phyloP scores from a whole-genome alignment of 345 rosid species.

The Sapria himalayana region DNA sequence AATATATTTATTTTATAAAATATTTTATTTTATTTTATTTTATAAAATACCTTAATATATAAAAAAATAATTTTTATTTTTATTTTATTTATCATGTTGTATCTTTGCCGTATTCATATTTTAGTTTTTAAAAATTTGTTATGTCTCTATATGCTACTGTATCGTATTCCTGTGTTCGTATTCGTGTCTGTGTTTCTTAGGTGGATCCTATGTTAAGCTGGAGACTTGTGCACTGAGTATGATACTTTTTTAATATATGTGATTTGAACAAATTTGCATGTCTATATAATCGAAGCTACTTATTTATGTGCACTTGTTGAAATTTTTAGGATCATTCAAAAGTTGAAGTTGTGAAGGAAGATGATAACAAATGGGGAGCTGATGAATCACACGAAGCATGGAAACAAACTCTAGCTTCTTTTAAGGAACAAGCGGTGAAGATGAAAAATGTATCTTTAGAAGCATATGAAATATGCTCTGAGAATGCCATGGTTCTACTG shows the following conservation, averaged over 20 bases:
- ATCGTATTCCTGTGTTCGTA: not conserved
- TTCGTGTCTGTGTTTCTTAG: not conserved
- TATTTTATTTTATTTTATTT: too few relatives aligned
- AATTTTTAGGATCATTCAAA: constrained; percentile 26
- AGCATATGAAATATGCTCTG: constrained; percentile 45
- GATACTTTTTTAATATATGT: too few relatives aligned
- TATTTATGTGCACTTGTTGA: too few relatives aligned
- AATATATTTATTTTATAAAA: too few relatives aligned
- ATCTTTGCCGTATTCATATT: too few relatives aligned
- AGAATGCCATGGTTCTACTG: constrained; percentile 34
- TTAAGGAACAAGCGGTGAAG: constrained; percentile 61
- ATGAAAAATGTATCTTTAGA: constrained; percentile 58
- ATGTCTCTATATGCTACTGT: not conserved
- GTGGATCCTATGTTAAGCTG: not conserved
- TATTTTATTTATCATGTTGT: too few relatives aligned
- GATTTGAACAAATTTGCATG: too few relatives aligned
- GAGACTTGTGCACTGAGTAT: not conserved
- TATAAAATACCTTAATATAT: too few relatives aligned
- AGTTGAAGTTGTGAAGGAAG: constrained; percentile 42
- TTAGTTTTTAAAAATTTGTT: too few relatives aligned
- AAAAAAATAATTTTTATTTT: too few relatives aligned
- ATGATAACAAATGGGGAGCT: constrained; percentile 10
- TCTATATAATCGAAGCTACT: too few relatives aligned
- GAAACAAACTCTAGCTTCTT: constrained; percentile 47
- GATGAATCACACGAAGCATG: constrained; percentile 65